Evolutionary conservation across 257 asterid genomes (phyloP).

Genomic region (Solanum paucissectum): DNA sequence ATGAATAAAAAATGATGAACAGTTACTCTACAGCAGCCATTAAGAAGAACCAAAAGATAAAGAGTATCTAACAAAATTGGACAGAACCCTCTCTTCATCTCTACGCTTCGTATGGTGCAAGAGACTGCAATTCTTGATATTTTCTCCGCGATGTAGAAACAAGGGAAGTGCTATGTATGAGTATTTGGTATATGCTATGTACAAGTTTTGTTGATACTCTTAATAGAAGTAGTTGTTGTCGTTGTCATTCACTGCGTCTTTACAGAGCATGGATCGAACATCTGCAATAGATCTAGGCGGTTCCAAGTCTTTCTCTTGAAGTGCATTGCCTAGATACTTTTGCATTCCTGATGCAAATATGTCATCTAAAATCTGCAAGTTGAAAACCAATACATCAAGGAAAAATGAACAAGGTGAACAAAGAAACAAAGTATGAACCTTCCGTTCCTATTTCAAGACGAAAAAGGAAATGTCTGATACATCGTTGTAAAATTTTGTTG

Average conservation of each 20-base stretch:
- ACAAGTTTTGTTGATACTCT: neutral
- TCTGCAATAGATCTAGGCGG: conserved; percentile 70
- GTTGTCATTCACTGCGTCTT: conserved; percentile 53
- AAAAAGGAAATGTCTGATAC: neutral
- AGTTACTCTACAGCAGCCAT: neutral
- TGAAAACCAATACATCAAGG: neutral
- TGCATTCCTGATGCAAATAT: conserved; percentile 89
- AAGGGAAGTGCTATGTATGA: neutral
- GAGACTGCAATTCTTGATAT: neutral
- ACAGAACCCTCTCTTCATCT: neutral
- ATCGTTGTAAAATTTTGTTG: neutral
- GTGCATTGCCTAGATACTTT: conserved; percentile 55
- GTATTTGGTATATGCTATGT: neutral
- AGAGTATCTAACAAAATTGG: neutral
- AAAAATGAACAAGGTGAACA: neutral
- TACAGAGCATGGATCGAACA: conserved; percentile 78
- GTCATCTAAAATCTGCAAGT: conserved; percentile 60
- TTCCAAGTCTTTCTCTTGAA: conserved; percentile 71
- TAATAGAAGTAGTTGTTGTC: conserved; percentile 59
- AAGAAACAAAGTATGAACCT: neutral
- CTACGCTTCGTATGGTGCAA: neutral
- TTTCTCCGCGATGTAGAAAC: neutral
- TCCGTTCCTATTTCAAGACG: neutral
- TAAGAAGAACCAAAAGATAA: neutral
- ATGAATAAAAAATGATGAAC: neutral